A percentile compares a stretch with the other conserved stretches of the same genome.
These are phyloP conservation scores for Sonneratia alba DNA, from an alignment of 345 rosid species.

Conservation along the genomic window DNA sequence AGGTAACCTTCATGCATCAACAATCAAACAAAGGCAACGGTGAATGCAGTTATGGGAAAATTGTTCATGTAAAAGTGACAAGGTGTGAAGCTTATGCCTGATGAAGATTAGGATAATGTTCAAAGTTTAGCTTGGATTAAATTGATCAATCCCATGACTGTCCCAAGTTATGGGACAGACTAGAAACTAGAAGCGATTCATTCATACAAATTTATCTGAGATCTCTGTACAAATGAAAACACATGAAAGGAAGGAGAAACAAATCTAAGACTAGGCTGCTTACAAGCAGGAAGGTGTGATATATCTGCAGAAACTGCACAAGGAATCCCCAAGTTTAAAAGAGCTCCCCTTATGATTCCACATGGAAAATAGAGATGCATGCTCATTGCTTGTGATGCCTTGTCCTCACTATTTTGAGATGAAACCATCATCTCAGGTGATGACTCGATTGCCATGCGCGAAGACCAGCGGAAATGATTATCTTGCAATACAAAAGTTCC, in stretches of 20 bases:
- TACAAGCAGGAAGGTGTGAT: constrained; percentile 90
- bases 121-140: not conserved
- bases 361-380: constrained; percentile 93
- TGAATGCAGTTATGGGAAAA: no score
- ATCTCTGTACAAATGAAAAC: not conserved
- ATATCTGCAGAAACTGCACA: constrained; percentile 97
- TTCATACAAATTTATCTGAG: not conserved
- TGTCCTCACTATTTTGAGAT: constrained; percentile 55
- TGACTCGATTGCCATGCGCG: constrained; percentile 62
- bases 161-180: not conserved
- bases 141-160: not conserved
- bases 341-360: constrained; percentile 94
- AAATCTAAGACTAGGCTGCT: constrained; percentile 19
- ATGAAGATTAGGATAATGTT: not conserved
- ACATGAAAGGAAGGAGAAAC: not conserved
- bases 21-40: no score
- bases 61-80: no score
- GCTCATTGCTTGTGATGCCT: constrained; percentile 64
- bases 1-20: no score
- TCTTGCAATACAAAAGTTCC: constrained; percentile 99
- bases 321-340: constrained; percentile 91
- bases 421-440: constrained; percentile 32
- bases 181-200: not conserved
- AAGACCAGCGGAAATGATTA: constrained; percentile 78
- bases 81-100: no score